A percentile compares a stretch with the other conserved stretches of the same genome.
These are phyloP conservation scores for Phlyctochytrium arcticum DNA, from an alignment of 192 early-diverging fungal genomes.

Conservation along the genomic window DNA sequence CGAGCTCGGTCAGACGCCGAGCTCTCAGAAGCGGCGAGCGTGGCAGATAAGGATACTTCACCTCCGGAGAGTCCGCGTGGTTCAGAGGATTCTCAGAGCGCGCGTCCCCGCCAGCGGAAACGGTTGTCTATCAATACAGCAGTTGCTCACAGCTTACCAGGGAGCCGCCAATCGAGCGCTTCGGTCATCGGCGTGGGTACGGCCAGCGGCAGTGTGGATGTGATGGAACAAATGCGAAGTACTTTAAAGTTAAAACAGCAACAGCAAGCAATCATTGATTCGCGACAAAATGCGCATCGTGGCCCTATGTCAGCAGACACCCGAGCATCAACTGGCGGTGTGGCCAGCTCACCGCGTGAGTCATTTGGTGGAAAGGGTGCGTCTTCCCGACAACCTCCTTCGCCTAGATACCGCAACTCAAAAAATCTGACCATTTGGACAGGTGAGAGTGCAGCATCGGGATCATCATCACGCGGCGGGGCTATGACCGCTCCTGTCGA, in stretches of 20 bases:
- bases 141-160: constrained; percentile 4
- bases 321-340: neutral
- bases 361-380: constrained; percentile 12
- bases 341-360: constrained; percentile 18
- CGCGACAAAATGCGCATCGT: constrained; percentile 35
- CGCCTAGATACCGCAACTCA: constrained; percentile 10
- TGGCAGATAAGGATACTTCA: neutral
- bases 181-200: neutral
- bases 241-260: constrained; percentile 56
- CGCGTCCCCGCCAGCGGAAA: constrained; percentile 13
- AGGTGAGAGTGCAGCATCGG: neutral
- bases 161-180: neutral
- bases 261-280: constrained; percentile 61
- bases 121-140: constrained; percentile 31
- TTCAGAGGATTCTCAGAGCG: constrained; percentile 1
- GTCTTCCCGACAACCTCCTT: constrained; percentile 22
- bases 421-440: constrained; percentile 10
- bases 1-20: constrained; percentile 16
- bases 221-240: constrained; percentile 52
- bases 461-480: neutral
- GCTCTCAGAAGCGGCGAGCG: constrained; percentile 11
- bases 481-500: constrained; percentile 14
- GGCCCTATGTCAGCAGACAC: constrained; percentile 9
- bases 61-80: too few relatives aligned
- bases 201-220: constrained; percentile 23